Conservation (phyloP, 2,329 filamentous ascomycete species). For the Phoma sp. region DNA sequence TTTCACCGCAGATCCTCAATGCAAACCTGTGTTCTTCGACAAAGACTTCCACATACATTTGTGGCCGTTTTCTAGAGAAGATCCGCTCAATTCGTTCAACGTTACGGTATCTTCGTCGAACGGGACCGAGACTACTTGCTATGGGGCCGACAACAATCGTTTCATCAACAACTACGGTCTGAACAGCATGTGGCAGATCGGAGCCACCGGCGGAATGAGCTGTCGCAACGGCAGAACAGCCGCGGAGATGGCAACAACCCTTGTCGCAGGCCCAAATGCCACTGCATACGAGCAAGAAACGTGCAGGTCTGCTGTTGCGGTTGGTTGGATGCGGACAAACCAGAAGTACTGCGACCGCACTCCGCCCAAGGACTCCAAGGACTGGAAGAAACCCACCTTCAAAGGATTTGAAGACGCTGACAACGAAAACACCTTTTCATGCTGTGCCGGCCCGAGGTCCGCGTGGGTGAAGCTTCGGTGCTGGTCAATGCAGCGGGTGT, state of each 20-base stretch:
- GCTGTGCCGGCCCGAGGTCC: conserved; percentile 33
- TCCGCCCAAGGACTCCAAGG: background rate
- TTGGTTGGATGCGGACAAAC: conserved; percentile 32
- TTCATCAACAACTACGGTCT: conserved; percentile 1
- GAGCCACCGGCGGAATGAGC: background rate
- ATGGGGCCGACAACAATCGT: background rate
- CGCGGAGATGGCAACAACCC: conserved; percentile 14
- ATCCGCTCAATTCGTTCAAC: background rate
- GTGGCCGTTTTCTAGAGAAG: background rate
- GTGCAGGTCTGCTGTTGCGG: conserved; percentile 25
- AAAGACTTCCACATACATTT: background rate
- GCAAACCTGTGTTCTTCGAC: background rate
- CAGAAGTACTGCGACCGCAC: conserved; percentile 13
- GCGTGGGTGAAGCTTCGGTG: conserved; percentile 16
- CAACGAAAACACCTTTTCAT: conserved; percentile 4
- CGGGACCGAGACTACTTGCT: background rate
- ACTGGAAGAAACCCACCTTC: background rate
- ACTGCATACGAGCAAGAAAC: conserved; percentile 16
- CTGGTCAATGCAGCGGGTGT: background rate
- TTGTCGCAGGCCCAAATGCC: conserved; percentile 15
- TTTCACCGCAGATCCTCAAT: background rate
- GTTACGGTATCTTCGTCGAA: background rate
- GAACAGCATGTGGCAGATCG: background rate
- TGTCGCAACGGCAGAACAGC: conserved; percentile 14
- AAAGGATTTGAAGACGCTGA: conserved; percentile 1